Conservation (phyloP, 768 basidiomycete genomes). For the Pleurotus djamor region DNA sequence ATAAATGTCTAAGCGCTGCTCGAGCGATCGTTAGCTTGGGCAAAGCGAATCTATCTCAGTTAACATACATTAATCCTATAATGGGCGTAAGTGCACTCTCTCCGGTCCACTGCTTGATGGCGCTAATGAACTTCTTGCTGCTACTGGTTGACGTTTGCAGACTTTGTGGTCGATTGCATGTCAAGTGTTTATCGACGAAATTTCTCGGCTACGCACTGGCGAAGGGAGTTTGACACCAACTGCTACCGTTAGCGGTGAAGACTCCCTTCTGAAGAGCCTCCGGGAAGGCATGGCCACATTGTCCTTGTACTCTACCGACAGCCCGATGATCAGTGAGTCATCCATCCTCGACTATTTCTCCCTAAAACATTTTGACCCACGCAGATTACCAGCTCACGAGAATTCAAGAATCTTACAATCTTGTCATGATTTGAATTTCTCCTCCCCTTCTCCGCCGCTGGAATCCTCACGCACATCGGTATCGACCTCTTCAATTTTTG, state of each 20-base stretch:
- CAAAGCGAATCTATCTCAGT: slow-evolving; percentile 25
- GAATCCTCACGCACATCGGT: neutral
- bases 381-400: slow-evolving; percentile 44
- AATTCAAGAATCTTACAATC: slow-evolving; percentile 38
- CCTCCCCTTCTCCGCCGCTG: neutral
- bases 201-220: slow-evolving; percentile 22
- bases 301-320: slow-evolving; percentile 41
- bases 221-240: slow-evolving; percentile 26
- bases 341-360: neutral
- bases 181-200: slow-evolving; percentile 44
- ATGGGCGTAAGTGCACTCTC: slow-evolving; percentile 39
- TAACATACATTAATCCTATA: slow-evolving; percentile 44
- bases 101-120: no score
- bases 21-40: slow-evolving; percentile 37
- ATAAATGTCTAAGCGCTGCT: slow-evolving; percentile 43
- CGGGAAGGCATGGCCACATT: slow-evolving; percentile 19
- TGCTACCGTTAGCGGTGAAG: slow-evolving; percentile 26
- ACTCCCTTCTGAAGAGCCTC: slow-evolving; percentile 30
- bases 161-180: slow-evolving; percentile 46
- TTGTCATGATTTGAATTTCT: neutral
- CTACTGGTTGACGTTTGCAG: slow-evolving; percentile 19
- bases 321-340: slow-evolving; percentile 42
- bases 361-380: neutral
- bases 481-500: neutral
- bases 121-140: neutral